Evolutionary conservation across 2,329 filamentous ascomycete species (phyloP).

Genomic region (Ceratocystis eucalypticola): DNA sequence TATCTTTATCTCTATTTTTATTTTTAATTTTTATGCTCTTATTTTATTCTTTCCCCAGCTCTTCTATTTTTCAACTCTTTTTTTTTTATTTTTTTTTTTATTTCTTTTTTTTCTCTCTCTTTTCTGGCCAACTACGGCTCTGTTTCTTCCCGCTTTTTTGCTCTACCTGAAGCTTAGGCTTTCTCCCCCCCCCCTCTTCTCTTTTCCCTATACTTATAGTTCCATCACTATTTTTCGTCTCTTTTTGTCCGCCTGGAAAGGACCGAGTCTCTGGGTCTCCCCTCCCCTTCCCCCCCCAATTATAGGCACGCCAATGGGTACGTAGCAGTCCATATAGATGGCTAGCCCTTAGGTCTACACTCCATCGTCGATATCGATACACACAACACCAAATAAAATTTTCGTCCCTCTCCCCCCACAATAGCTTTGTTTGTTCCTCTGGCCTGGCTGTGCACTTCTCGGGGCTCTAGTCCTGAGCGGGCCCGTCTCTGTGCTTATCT

Average conservation of each 20-base stretch:
- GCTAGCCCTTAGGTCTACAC: too few relatives aligned
- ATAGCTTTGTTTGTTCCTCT: background rate
- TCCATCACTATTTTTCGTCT: background rate
- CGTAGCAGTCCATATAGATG: too few relatives aligned
- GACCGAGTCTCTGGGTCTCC: background rate
- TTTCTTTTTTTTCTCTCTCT: background rate
- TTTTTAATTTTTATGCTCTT: background rate
- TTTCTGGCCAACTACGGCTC: too few relatives aligned
- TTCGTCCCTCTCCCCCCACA: background rate
- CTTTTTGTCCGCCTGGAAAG: background rate
- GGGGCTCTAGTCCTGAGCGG: background rate
- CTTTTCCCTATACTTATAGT: background rate
- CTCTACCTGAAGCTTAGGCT: background rate
- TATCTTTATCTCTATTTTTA: background rate
- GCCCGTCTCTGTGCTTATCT: background rate
- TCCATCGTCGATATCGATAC: background rate
- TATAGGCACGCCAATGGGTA: background rate
- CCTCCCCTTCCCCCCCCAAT: background rate
- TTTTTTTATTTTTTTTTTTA: background rate
- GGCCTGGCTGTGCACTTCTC: background rate
- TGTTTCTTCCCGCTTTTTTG: constrained; percentile 5
- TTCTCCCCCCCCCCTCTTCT: background rate
- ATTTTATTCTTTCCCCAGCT: background rate
- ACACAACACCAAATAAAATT: background rate
- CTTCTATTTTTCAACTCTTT: background rate